Base-by-base conservation (phyloP, 2,329 filamentous ascomycete species). In the Thielaviopsis punctulata region DNA sequence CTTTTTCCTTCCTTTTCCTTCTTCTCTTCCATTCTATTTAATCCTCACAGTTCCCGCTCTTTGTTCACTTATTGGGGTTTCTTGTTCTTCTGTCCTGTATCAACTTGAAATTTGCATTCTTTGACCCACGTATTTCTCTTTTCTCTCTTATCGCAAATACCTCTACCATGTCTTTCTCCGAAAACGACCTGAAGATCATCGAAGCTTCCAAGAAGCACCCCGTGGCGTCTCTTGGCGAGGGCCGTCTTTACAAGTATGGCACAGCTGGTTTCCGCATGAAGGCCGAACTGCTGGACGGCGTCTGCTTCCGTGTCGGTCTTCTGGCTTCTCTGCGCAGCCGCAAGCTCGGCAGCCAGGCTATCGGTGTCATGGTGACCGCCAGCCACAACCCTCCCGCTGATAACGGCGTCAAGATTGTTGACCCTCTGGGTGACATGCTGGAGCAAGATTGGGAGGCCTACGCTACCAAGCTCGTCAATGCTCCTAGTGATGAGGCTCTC, bases 391-490 rank as follows among this genome's bases (percentile, higher is more conserved):
- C 86, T 18, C 83, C 88, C 30, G 75, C 79, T 60, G 88, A 95
- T 68, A 95, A 95, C 66, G 88, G 88, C 49, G 84, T 95, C 65
- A 95, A 95, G 75, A 79, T 98, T 59, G 87, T 98, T 57, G 92
- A 98, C 66, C 92, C 92, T 12, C 84, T 94, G 82, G 90, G 92
- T 58, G 92, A 96, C 67, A 96, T 96, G 92, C 76, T 95, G 48
- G 87, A 93, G 77, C 82, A 89, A 66, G 85, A 90, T 56, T 98
- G 92, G 92, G 92, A 98, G 69, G 72, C 73, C 36, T 82, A 89
- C 65, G 88, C 89, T 51, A 96, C 92, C 33, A 77, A 77, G 61
- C 80, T 98, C 57, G 89, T 94, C 63, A 98, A 98, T 68, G 82
- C 84, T 57, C 69, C 79, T 18, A 77, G 76, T 56, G 82, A 94